Evolutionary conservation across 345 rosid species (phyloP).

Genomic region (Dipteronia sinensis): DNA sequence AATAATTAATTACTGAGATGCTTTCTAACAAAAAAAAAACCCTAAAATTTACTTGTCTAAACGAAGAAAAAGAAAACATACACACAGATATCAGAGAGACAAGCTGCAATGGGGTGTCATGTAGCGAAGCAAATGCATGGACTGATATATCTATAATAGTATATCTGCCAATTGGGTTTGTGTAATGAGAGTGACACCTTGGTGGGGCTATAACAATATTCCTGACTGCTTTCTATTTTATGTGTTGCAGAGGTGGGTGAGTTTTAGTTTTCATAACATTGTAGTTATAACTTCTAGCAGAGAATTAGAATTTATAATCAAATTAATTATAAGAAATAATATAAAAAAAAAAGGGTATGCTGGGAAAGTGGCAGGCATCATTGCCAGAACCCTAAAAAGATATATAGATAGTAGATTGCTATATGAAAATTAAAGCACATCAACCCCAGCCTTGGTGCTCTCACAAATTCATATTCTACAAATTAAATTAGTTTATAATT

Average conservation of each 20-base stretch:
- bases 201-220: conserved; percentile 15
- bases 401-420: neutral
- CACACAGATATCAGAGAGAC: neutral
- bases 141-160: neutral
- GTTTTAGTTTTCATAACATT: neutral
- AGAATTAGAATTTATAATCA: neutral
- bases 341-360: neutral
- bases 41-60: neutral
- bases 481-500: too few relatives aligned
- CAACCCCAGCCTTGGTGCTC: conserved; percentile 12
- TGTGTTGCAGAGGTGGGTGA: conserved; percentile 11
- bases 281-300: neutral
- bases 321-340: neutral
- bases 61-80: neutral
- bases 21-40: neutral
- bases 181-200: conserved; percentile 12
- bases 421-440: neutral
- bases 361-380: conserved; percentile 34
- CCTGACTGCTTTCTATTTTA: conserved; percentile 8
- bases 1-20: neutral
- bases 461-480: neutral
- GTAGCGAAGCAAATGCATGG: neutral
- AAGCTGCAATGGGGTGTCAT: neutral
- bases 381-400: conserved; percentile 33
- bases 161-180: conserved; percentile 12